Percentiles rank a stretch among this genome's conserved stretches.
Conservation (phyloP, 2,329 filamentous ascomycete species). For the Alternaria dauci region DNA sequence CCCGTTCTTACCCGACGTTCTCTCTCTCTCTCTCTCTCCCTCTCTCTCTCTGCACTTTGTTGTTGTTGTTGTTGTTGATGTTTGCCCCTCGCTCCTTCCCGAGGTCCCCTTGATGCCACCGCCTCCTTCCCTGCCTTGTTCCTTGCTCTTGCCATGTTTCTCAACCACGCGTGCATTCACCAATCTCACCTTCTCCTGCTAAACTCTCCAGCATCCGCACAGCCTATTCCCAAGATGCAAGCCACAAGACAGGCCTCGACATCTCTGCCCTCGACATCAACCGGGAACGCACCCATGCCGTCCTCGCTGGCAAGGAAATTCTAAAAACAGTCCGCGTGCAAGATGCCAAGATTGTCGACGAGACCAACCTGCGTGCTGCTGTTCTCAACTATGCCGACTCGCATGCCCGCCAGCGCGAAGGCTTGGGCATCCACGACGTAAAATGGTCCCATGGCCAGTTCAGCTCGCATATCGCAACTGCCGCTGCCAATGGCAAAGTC, state of each 20-base stretch:
- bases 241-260: constrained; percentile 70
- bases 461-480: constrained; percentile 68
- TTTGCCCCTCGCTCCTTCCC: constrained; percentile 5
- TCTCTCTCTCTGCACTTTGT: neutral
- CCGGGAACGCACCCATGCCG: constrained; percentile 67
- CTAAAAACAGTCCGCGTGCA: constrained; percentile 70
- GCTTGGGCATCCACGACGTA: constrained; percentile 70
- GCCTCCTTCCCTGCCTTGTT: too few relatives aligned
- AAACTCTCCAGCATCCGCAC: constrained; percentile 50
- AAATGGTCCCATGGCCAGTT: constrained; percentile 72
- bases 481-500: constrained; percentile 71
- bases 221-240: constrained; percentile 63
- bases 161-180: neutral
- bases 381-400: constrained; percentile 65
- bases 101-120: neutral
- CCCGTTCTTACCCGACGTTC: too few relatives aligned
- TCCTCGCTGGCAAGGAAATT: constrained; percentile 71
- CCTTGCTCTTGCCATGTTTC: neutral
- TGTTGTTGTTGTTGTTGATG: neutral
- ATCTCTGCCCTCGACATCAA: constrained; percentile 71
- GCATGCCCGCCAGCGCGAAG: constrained; percentile 62
- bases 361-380: constrained; percentile 69
- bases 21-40: too few relatives aligned
- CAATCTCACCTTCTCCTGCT: constrained; percentile 10
- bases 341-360: constrained; percentile 65